Evolutionary conservation across 192 early-diverging fungal species (phyloP).

Genomic region (Coemansia sp.): DNA sequence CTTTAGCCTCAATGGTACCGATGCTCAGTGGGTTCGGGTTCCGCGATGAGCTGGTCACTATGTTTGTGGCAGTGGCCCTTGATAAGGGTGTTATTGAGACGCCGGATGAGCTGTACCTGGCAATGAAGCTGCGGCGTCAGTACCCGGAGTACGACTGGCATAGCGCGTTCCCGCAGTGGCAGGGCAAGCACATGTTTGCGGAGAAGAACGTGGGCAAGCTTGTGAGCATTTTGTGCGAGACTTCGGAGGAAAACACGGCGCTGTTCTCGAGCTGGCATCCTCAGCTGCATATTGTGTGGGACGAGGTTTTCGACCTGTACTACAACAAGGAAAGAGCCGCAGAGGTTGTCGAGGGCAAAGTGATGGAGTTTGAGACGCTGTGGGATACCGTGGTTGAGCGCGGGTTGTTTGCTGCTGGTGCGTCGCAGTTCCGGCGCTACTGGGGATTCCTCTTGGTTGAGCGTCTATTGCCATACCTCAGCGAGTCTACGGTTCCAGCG

Average conservation of each 20-base stretch:
- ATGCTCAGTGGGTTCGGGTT: constrained; percentile 22
- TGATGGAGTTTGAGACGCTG: constrained; percentile 69
- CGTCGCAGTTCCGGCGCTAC: constrained; percentile 82
- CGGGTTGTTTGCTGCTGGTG: constrained; percentile 69
- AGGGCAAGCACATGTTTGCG: constrained; percentile 41
- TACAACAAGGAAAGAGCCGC: constrained; percentile 43
- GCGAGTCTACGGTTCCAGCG: constrained; percentile 42
- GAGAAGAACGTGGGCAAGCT: constrained; percentile 31
- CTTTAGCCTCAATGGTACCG: constrained; percentile 58
- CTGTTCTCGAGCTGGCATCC: constrained; percentile 68
- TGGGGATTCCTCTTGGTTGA: constrained; percentile 88
- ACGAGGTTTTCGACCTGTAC: constrained; percentile 65
- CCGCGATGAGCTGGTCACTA: constrained; percentile 36
- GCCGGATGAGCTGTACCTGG: constrained; percentile 52
- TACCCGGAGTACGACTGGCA: constrained; percentile 48
- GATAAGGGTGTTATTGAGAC: constrained; percentile 51
- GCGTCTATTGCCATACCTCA: constrained; percentile 43
- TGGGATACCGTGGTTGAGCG: constrained; percentile 81
- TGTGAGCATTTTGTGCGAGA: constrained; percentile 46
- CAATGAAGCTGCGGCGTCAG: constrained; percentile 35
- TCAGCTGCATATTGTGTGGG: constrained; percentile 81
- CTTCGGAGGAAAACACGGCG: constrained; percentile 32
- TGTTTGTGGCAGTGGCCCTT: constrained; percentile 45
- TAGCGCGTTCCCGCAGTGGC: constrained; percentile 48
- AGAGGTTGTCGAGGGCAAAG: constrained; percentile 26